Percentiles rank a stretch among this genome's conserved stretches.
Conservation (phyloP, 495 filamentous ascomycete genomes). For the Hyaloscypha hepaticicola region DNA sequence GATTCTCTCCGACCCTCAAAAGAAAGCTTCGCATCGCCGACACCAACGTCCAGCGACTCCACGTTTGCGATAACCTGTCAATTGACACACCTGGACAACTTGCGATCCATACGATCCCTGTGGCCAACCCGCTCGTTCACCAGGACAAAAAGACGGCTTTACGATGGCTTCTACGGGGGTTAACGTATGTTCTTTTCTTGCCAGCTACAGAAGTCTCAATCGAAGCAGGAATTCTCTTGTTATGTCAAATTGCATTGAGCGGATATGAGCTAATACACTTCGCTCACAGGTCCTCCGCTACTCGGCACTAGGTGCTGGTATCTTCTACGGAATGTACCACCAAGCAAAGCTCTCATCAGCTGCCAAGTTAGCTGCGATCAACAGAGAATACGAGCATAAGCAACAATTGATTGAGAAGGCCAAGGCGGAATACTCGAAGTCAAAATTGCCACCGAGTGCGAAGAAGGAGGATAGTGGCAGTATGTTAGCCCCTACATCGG, state of each 20-base stretch:
- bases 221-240: not conserved
- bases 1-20: conserved; percentile 16
- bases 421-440: conserved; percentile 84
- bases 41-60: conserved; percentile 26
- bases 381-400: conserved; percentile 85
- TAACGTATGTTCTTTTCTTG: conserved; percentile 48
- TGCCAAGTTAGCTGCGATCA: conserved; percentile 61
- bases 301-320: conserved; percentile 79
- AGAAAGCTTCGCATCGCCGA: conserved; percentile 34
- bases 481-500: conserved; percentile 21
- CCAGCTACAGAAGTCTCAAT: conserved; percentile 1
- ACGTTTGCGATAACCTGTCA: conserved; percentile 30
- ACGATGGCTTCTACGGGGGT: conserved; percentile 59
- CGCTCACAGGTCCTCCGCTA: conserved; percentile 83
- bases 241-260: not conserved
- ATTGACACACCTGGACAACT: conserved; percentile 29
- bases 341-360: conserved; percentile 70
- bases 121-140: conserved; percentile 19
- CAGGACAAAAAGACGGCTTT: conserved; percentile 18
- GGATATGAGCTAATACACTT: conserved; percentile 8
- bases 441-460: conserved; percentile 47
- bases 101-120: conserved; percentile 16
- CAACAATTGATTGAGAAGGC: conserved; percentile 84
- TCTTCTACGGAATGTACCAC: conserved; percentile 91
- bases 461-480: conserved; percentile 40